Percentiles rank a stretch among this genome's conserved stretches.
These are phyloP conservation scores for Suillus fuscotomentosus DNA, from an alignment of 768 basidiomycete species.

Conservation along the genomic window DNA sequence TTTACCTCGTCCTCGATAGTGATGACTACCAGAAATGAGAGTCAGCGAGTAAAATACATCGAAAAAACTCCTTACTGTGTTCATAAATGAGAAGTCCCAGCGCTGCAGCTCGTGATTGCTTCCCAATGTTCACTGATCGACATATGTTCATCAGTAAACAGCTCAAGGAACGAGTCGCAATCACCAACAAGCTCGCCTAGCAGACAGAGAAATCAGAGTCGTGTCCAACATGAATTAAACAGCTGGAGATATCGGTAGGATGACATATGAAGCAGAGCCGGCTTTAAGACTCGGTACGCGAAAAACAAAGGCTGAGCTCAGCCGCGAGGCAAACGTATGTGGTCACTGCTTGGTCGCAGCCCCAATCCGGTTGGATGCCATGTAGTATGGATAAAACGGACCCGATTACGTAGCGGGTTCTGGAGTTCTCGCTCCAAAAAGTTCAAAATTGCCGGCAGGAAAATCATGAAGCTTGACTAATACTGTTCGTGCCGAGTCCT, in stretches of 20 bases:
- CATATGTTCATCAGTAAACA: not conserved
- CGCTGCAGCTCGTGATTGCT: constrained; percentile 11
- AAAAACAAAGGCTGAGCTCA: not conserved
- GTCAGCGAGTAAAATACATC: not conserved
- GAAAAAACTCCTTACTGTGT: constrained; percentile 4
- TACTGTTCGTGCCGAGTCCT: not conserved
- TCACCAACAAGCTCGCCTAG: not conserved
- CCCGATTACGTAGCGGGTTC: constrained; percentile 1
- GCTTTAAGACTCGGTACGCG: not conserved
- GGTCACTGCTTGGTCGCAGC: not conserved
- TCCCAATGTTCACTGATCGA: constrained; percentile 8
- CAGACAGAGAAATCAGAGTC: not conserved
- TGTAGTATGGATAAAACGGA: not conserved
- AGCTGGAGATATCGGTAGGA: not conserved
- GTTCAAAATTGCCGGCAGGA: constrained; percentile 2
- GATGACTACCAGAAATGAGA: constrained; percentile 5
- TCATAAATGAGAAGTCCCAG: constrained; percentile 14
- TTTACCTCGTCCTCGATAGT: constrained; percentile 10
- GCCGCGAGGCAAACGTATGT: not conserved
- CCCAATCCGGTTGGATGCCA: not conserved
- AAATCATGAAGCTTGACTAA: constrained; percentile 1
- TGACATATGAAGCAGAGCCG: not conserved
- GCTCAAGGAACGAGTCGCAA: not conserved
- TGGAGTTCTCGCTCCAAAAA: not conserved
- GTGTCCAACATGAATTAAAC: not conserved